Evolutionary conservation across 148 eudicot genomes (phyloP), one percentile per base, ranked within the genome.

Genomic region (Nyssa sinensis): DNA sequence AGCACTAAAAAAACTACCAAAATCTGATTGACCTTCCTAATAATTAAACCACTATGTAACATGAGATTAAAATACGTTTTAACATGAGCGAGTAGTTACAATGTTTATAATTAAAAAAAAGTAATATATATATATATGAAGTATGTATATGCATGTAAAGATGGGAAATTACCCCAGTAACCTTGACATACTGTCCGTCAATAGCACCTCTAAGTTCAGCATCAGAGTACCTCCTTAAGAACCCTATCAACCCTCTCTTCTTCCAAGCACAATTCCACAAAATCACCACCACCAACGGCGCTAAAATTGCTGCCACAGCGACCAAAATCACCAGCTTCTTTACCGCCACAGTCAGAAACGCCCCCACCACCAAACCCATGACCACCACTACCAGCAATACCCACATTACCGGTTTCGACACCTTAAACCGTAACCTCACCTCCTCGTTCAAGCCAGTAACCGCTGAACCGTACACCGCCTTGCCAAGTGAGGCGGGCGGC

Each of bases 181-280:
- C 92, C 85, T 94, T 94, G 82, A 94, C 97, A 75, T 82, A 92
- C 81, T 94, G 97, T 1, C 97, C 98, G 85, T 94, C 96, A 66
- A 84, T 74, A 70, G 98, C 97, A 59, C 88, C 96, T 72, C 98
- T 84, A 47, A 94, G 92, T 85, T 88, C 97, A 78, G 91, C 86
- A 84, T 89, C 91, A 21, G 92, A 88, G 62, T 86, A 88, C 61
- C 67, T 81, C 33, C 44, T 77, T 72, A 89, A 84, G 82, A 75
- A 94, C 14, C 88, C 76, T 79, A 86, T 14, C 53, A 92, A 77
- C 37, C 87, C 92, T 67, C 84, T 84, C 67, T 64, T 82, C 58
- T 80, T 81, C 87, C 91, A 90, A 44, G 77, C 80, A 62, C 61
- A 82, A 82, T 88, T 94, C 98, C 98, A 94, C 29, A 69, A 47